Evolutionary conservation across 306 rosid species (phyloP).

Genomic region (cucumber (Cucumis sativus)): Cucumber_9930_V3 NC_026660.2:10694501-10695000

Average conservation of each 20-base stretch:
- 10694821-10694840: conserved; percentile 36
- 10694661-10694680: conserved; percentile 1
- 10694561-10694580: conserved; percentile 53
- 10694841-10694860: conserved; percentile 40
- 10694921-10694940: not conserved
- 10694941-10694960: not conserved
- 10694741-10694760: not conserved
- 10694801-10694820: not conserved
- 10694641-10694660: conserved; percentile 21
- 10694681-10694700: not conserved
- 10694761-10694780: not conserved
- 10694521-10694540: conserved; percentile 74
- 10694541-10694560: conserved; percentile 48
- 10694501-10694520: conserved; percentile 1
- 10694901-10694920: conserved; percentile 43
- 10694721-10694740: not conserved
- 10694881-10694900: conserved; percentile 44
- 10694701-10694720: not conserved
- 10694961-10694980: not conserved
- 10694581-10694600: conserved; percentile 21
- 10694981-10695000: not conserved
- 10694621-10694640: conserved; percentile 16
- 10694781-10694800: not conserved
- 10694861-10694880: conserved; percentile 45
- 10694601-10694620: conserved; percentile 9